Conservation (phyloP, 2,329 filamentous ascomycete genomes). For the Cadophora gregata region DNA sequence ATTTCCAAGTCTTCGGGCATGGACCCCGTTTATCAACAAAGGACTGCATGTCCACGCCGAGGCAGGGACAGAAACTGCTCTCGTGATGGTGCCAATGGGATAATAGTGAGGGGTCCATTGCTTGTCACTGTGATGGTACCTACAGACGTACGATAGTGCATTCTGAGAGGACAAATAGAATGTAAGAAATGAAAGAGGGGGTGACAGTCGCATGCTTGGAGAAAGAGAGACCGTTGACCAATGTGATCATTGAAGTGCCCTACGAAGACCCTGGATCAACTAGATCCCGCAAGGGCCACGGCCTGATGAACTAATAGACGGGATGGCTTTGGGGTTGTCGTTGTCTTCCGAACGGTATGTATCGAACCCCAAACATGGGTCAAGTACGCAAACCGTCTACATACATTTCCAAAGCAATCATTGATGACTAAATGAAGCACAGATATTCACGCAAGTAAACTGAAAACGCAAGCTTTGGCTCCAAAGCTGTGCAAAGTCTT, state of each 20-base stretch:
- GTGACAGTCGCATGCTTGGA: neutral
- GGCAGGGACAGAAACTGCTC: neutral
- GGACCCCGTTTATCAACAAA: conserved; percentile 7
- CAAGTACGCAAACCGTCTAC: neutral
- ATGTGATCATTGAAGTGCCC: neutral
- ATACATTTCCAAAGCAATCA: too few relatives aligned
- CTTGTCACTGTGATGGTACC: conserved; percentile 13
- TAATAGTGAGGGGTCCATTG: conserved; percentile 11
- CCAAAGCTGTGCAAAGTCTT: too few relatives aligned
- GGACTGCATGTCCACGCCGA: neutral
- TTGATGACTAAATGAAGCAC: too few relatives aligned
- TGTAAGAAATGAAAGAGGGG: neutral
- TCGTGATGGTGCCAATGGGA: conserved; percentile 7
- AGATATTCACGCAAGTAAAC: too few relatives aligned
- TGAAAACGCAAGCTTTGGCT: too few relatives aligned
- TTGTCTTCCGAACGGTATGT: neutral
- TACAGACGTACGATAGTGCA: neutral
- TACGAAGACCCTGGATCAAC: neutral
- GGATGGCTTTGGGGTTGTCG: neutral
- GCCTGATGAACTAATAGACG: neutral
- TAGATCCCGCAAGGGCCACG: conserved; percentile 11
- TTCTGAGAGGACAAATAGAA: neutral
- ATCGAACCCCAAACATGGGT: neutral
- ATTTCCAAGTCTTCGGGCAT: neutral
- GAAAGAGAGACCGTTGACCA: neutral